A percentile compares a stretch with the other conserved stretches of the same genome.
phyloP scores from a whole-genome alignment of 129 eudicot genomes.

The Arctium minus region DNA sequence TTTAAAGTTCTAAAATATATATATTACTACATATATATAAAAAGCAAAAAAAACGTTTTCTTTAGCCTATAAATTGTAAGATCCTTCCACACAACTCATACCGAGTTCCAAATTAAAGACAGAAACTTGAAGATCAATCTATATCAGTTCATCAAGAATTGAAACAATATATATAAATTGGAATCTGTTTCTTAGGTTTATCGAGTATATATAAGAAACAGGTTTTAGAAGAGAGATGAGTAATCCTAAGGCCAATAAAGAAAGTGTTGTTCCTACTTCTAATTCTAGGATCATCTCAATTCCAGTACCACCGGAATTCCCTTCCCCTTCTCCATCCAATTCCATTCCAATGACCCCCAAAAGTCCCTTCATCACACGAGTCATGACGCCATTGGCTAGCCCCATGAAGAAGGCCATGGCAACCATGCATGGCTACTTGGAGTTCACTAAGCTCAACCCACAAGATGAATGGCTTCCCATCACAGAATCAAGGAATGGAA shows the following conservation, averaged over 20 bases:
- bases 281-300: constrained; percentile 5
- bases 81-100: constrained; percentile 8
- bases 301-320: constrained; percentile 17
- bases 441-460: constrained; percentile 70
- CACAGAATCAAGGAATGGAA: constrained; percentile 76
- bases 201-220: background rate
- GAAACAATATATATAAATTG: background rate
- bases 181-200: background rate
- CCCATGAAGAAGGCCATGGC: constrained; percentile 58
- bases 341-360: constrained; percentile 43
- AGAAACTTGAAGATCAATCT: background rate
- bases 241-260: constrained; percentile 1
- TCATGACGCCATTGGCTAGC: constrained; percentile 64
- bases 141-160: background rate
- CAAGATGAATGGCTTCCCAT: constrained; percentile 90
- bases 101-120: background rate
- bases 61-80: constrained; percentile 21
- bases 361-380: constrained; percentile 40
- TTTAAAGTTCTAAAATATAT: background rate
- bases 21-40: background rate
- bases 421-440: constrained; percentile 52
- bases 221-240: background rate
- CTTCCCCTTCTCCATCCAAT: constrained; percentile 30
- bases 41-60: background rate
- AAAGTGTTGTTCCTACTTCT: background rate